A percentile compares a stretch with the other conserved stretches of the same genome.
Evolutionary conservation across 805 yeast genomes (phyloP).

Genomic region (Lipomyces japonicus): DNA sequence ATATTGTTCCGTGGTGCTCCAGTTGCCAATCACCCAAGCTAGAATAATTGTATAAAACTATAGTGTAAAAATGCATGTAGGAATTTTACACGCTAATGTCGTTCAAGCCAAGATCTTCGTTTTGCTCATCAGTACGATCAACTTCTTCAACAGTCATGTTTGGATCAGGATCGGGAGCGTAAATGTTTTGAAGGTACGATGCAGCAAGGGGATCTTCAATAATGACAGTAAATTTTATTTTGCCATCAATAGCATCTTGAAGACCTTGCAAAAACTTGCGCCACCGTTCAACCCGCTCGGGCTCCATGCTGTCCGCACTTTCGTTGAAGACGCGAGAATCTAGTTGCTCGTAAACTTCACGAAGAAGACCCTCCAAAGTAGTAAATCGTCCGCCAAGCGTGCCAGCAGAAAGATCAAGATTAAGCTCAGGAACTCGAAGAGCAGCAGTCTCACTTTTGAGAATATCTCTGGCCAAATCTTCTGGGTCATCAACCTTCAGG

Average conservation of each 20-base stretch:
- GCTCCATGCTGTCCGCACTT: constrained; percentile 89
- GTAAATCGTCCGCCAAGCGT: constrained; percentile 98
- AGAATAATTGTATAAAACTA: not conserved
- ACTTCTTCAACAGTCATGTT: constrained; percentile 88
- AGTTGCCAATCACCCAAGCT: too few species aligned
- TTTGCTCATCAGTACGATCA: constrained; percentile 83
- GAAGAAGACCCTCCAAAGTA: constrained; percentile 87
- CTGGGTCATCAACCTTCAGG: constrained; percentile 76
- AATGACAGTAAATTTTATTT: constrained; percentile 71
- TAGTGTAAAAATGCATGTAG: too few species aligned
- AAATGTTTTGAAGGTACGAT: constrained; percentile 94
- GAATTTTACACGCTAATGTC: constrained; percentile 40
- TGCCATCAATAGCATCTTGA: constrained; percentile 76
- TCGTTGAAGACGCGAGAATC: constrained; percentile 77
- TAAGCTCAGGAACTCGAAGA: constrained; percentile 77
- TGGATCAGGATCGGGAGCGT: constrained; percentile 98
- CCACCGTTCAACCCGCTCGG: constrained; percentile 77
- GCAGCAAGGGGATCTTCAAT: constrained; percentile 96
- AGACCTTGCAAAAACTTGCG: constrained; percentile 65
- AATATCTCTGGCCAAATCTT: constrained; percentile 90
- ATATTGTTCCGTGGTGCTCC: too few species aligned
- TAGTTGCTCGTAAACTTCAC: constrained; percentile 86
- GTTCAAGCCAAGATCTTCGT: constrained; percentile 82
- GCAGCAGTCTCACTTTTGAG: constrained; percentile 90
- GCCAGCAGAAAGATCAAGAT: constrained; percentile 88